These are phyloP conservation scores for Talaromyces sp. DNA, from an alignment of 2,329 filamentous ascomycete genomes.

Conservation along the genomic window DNA sequence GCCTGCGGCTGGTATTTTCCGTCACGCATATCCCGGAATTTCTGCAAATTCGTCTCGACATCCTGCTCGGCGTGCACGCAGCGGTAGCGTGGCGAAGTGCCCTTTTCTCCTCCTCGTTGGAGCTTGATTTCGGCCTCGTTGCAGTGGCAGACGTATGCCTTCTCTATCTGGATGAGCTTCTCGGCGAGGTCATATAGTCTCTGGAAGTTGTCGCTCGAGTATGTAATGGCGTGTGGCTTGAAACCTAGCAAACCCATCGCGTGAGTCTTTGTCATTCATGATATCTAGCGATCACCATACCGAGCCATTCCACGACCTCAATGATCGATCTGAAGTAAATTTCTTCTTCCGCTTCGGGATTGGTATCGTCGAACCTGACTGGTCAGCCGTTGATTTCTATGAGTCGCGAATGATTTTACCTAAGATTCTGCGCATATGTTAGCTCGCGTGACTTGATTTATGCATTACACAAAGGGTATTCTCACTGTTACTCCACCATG, in stretches of 20 bases:
- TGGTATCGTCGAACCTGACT: conserved; percentile 88
- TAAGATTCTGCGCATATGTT: conserved; percentile 14
- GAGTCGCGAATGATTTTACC: background rate
- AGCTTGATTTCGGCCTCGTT: conserved; percentile 74
- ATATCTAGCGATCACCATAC: conserved; percentile 1
- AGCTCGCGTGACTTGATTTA: background rate
- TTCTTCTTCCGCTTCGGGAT: conserved; percentile 89
- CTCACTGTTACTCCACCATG: conserved; percentile 60
- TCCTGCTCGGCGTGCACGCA: conserved; percentile 76
- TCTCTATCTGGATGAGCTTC: conserved; percentile 69
- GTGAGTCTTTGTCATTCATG: background rate
- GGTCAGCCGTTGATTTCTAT: conserved; percentile 47
- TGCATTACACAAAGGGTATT: background rate
- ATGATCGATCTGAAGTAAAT: conserved; percentile 82
- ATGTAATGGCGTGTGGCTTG: conserved; percentile 72
- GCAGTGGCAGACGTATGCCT: conserved; percentile 83
- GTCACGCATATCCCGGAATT: conserved; percentile 88
- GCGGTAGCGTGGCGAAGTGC: conserved; percentile 65
- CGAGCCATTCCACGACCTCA: conserved; percentile 75
- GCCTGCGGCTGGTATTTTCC: conserved; percentile 83
- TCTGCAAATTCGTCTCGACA: conserved; percentile 70
- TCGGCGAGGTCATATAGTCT: conserved; percentile 84
- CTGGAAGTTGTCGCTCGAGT: conserved; percentile 88
- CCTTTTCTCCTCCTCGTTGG: conserved; percentile 70
- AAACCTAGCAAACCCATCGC: conserved; percentile 59